Conservation (phyloP, 2,329 filamentous ascomycete genomes). For the Endoconidiophora laricicola region DNA sequence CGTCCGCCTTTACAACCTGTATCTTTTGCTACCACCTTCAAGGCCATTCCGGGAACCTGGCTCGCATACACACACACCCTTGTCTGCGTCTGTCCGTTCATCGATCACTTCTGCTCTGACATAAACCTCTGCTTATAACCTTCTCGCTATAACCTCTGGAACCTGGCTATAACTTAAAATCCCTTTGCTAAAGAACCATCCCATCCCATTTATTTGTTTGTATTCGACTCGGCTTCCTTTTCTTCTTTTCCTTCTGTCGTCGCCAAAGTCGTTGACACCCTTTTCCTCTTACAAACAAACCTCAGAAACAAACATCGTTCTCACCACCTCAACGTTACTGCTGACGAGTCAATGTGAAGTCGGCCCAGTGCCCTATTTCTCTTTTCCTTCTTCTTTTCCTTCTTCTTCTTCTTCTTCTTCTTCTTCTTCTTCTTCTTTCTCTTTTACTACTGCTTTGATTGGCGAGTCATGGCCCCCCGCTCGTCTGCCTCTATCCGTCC, state of each 20-base stretch:
- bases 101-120: not conserved
- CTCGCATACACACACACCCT: not conserved
- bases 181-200: not conserved
- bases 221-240: no score
- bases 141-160: not conserved
- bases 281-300: no score
- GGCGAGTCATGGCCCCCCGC: not conserved
- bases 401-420: not conserved
- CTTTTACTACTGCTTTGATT: not conserved
- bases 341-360: no score
- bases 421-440: not conserved
- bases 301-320: no score
- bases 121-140: not conserved
- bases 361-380: not conserved
- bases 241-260: not conserved
- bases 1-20: no score
- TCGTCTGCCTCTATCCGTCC: no score
- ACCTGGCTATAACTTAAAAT: not conserved
- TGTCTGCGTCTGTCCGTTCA: not conserved
- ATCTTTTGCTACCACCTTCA: not conserved
- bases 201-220: no score
- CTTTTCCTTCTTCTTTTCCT: not conserved
- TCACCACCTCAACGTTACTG: no score
- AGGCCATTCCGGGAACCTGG: constrained; percentile 3
- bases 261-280: not conserved